These are phyloP conservation scores for Scenedesmus sp. DNA, from an alignment of 163 green algal genomes.

Conservation along the genomic window DNA sequence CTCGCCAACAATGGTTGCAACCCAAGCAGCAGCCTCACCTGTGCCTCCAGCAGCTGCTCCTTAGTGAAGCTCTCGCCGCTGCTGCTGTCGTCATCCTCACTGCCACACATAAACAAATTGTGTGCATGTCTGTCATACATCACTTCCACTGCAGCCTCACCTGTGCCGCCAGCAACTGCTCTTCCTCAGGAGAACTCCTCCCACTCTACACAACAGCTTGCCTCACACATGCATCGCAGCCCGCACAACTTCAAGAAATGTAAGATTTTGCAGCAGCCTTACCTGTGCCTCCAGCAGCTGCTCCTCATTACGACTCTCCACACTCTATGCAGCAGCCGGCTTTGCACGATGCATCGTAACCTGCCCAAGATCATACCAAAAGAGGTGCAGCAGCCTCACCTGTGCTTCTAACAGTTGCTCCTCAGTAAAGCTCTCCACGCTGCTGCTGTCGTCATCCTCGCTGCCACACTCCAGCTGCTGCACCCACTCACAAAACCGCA, in stretches of 20 bases:
- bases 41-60: constrained; percentile 52
- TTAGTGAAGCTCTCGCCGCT: constrained; percentile 49
- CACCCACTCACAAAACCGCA: constrained; percentile 16
- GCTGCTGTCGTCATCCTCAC: constrained; percentile 23
- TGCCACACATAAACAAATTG: not conserved
- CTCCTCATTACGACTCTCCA: too few species aligned
- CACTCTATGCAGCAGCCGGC: too few species aligned
- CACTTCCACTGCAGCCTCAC: not conserved
- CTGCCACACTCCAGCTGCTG: constrained; percentile 47
- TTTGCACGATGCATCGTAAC: too few species aligned
- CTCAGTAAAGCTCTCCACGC: constrained; percentile 48
- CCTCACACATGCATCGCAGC: too few species aligned
- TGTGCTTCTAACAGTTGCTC: too few species aligned
- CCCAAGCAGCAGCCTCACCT: not conserved
- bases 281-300: constrained; percentile 48
- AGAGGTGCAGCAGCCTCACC: too few species aligned
- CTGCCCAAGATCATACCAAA: too few species aligned
- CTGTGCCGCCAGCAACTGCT: constrained; percentile 32
- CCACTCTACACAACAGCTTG: too few species aligned
- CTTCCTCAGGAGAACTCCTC: too few species aligned
- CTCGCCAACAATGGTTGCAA: too few species aligned
- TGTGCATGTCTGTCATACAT: not conserved
- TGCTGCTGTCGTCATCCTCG: constrained; percentile 28
- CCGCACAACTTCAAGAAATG: too few species aligned
- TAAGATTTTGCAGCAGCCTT: not conserved